Percentiles rank a stretch among this genome's conserved stretches.
Evolutionary conservation across 2,329 filamentous ascomycete genomes (phyloP).

Genomic region (Aspergillus ochraceus): DNA sequence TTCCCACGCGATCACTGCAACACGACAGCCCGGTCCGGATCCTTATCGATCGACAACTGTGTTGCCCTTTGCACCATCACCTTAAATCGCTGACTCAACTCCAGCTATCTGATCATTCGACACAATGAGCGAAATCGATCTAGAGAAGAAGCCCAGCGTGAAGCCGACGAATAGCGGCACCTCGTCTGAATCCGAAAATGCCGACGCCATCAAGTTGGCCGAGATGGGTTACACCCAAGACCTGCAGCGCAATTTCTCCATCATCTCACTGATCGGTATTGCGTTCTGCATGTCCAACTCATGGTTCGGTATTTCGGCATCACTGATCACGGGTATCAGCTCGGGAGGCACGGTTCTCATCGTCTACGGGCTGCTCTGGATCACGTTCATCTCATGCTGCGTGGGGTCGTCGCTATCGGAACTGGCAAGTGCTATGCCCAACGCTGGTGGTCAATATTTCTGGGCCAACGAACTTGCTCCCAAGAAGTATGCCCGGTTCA

Average conservation of each 20-base stretch:
- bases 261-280: constrained; percentile 52
- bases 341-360: constrained; percentile 51
- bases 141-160: constrained; percentile 22
- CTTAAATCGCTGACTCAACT: background rate
- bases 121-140: constrained; percentile 19
- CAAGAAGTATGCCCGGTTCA: constrained; percentile 45
- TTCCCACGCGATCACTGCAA: constrained; percentile 13
- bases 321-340: constrained; percentile 52
- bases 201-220: constrained; percentile 46
- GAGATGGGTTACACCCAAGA: constrained; percentile 52
- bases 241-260: constrained; percentile 46
- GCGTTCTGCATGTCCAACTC: constrained; percentile 54
- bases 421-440: constrained; percentile 50
- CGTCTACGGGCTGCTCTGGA: constrained; percentile 52
- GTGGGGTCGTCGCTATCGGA: constrained; percentile 50
- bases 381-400: constrained; percentile 47
- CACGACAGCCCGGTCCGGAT: constrained; percentile 4
- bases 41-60: background rate
- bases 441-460: constrained; percentile 55
- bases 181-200: constrained; percentile 21
- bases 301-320: constrained; percentile 53
- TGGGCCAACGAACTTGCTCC: constrained; percentile 53
- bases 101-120: background rate
- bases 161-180: constrained; percentile 13
- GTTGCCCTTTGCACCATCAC: constrained; percentile 16